phyloP scores from a whole-genome alignment of 2,329 filamentous ascomycete species.

The Ceratocystis albifundus region DNA sequence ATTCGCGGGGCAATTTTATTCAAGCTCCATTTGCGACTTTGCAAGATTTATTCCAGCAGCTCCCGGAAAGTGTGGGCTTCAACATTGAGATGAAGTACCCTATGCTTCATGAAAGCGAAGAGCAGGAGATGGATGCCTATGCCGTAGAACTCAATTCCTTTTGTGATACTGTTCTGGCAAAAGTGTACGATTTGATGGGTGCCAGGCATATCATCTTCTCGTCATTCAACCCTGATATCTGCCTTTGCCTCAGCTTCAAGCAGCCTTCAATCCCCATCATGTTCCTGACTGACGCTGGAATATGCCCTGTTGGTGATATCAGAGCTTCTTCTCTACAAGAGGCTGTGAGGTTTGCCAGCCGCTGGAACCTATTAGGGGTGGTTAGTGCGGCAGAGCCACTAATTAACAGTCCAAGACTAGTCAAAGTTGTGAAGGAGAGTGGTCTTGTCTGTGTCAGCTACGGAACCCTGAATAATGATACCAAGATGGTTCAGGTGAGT shows the following conservation, averaged over 20 bases:
- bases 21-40: constrained; percentile 92
- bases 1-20: constrained; percentile 86
- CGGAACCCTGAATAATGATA: constrained; percentile 80
- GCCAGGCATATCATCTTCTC: constrained; percentile 92
- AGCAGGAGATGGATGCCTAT: constrained; percentile 93
- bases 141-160: constrained; percentile 94
- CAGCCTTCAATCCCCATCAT: constrained; percentile 93
- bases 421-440: constrained; percentile 86
- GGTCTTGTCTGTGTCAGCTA: constrained; percentile 93
- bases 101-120: constrained; percentile 90
- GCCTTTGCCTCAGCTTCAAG: constrained; percentile 87
- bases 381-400: constrained; percentile 82
- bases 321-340: constrained; percentile 86
- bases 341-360: constrained; percentile 82
- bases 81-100: constrained; percentile 99
- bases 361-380: constrained; percentile 90
- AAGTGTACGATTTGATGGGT: constrained; percentile 75
- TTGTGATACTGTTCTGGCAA: constrained; percentile 80
- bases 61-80: constrained; percentile 78
- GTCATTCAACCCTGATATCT: constrained; percentile 95
- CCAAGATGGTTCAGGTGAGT: constrained; percentile 69
- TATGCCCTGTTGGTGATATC: constrained; percentile 71
- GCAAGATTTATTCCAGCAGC: constrained; percentile 78
- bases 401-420: constrained; percentile 76
- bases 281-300: constrained; percentile 84